Percentiles rank a stretch among this genome's conserved stretches.
phyloP scores from a whole-genome alignment of 257 asterid species.

The Phtheirospermum japonicum region DNA sequence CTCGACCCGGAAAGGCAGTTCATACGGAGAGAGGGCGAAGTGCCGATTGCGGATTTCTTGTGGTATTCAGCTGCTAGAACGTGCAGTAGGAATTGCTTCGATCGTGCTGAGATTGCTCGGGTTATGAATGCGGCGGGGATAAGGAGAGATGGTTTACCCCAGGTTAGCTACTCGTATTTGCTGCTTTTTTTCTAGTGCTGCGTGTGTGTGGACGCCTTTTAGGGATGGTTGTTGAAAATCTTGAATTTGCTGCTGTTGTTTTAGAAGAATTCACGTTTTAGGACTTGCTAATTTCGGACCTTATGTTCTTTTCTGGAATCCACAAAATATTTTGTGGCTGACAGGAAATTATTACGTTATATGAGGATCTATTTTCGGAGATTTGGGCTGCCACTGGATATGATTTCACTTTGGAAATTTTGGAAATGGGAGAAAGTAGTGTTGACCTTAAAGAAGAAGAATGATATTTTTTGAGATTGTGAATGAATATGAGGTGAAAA shows the following conservation, averaged over 20 bases:
- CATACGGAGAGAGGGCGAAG: conserved; percentile 87
- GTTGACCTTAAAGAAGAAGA: too few species aligned
- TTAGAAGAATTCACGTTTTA: neutral
- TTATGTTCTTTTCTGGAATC: neutral
- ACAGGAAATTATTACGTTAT: neutral
- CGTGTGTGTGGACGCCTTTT: neutral
- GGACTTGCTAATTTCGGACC: too few species aligned
- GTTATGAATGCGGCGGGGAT: conserved; percentile 98
- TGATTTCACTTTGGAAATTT: too few species aligned
- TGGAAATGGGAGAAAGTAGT: too few species aligned
- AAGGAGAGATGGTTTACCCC: conserved; percentile 88
- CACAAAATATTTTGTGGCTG: neutral
- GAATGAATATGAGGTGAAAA: too few species aligned
- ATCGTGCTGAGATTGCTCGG: conserved; percentile 97
- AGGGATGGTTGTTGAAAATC: neutral
- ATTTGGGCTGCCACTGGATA: too few species aligned
- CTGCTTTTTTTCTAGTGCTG: conserved; percentile 9
- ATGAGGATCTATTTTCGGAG: neutral
- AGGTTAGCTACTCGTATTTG: conserved; percentile 49
- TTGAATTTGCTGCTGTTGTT: conserved; percentile 5
- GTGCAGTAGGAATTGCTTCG: conserved; percentile 92
- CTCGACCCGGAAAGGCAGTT: conserved; percentile 85
- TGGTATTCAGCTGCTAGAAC: conserved; percentile 97
- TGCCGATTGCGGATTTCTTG: conserved; percentile 90
- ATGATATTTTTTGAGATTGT: too few species aligned